Base-by-base conservation (phyloP, 2,329 filamentous ascomycete species). In the Colletotrichum aenigma region DNA sequence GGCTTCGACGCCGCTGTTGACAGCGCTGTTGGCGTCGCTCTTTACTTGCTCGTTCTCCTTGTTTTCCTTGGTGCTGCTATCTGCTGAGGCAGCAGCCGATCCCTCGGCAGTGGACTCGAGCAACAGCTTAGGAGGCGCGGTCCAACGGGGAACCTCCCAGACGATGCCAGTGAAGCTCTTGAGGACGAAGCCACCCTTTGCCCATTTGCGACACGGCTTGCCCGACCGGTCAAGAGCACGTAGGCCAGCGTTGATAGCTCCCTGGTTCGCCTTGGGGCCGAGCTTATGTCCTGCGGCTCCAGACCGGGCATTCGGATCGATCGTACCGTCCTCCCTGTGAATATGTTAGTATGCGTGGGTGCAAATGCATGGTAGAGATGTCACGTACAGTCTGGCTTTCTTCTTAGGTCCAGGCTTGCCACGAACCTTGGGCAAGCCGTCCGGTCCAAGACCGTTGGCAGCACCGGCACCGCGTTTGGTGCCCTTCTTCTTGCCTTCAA, bases 371-470 rank as follows among this genome's bases (percentile, higher is more conserved):
- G 24, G 58, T 21, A 28, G 7, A 18, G 30, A 32, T 36, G 66
- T 28, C 34, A 94, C 96, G 87, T 94, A 98, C 96, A 98, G 87
- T 89, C 94, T 93, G 78, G 94, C 93, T 88, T 97, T 98, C 92
- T 98, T 98, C 91, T 98, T 98, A 0, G 96, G 96, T 8, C 96
- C 96, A 8, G 97, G 96, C 87, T 98, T 97, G 82, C 94, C 94
- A 83, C 95, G 89, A 70, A 93, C 89, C 85, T 94, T 96, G n/a
- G 93, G 88, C 30, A 87, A 82, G 38, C 88, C 89, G 78, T 96
- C 94, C 83, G 86, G 85, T 86, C 88, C 81, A 76, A 86, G 85
- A 82, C 92, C 89, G 86, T 94, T 94, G 74, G 88, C 89, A 71
- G 89, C 91, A 52, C 91, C 88, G 80, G 94, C 94, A 26, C 91